Percentiles rank a stretch among this genome's conserved stretches.
phyloP scores from a whole-genome alignment of 192 early-diverging fungal species.

The Dissophora globulifera region DNA sequence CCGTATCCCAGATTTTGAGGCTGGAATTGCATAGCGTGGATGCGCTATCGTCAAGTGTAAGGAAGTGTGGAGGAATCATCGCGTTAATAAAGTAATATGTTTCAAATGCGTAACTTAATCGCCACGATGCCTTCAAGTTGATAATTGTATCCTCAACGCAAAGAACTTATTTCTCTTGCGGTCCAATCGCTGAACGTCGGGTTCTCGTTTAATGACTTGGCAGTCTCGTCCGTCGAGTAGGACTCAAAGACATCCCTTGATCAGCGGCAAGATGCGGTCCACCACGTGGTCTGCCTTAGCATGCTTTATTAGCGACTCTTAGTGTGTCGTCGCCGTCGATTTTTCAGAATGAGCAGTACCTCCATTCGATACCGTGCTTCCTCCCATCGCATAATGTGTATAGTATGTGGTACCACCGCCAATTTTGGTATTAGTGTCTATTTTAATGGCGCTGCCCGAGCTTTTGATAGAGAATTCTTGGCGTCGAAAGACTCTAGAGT shows the following conservation, averaged over 20 bases:
- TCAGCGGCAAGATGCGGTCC: background rate
- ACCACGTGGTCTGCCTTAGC: background rate
- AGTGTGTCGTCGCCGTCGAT: background rate
- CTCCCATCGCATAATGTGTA: no score
- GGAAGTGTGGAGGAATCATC: background rate
- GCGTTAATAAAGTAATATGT: no score
- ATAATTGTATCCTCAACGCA: conserved; percentile 65
- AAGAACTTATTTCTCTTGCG: conserved; percentile 29
- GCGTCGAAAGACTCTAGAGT: conserved; percentile 7
- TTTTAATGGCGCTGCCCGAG: background rate
- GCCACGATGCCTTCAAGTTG: conserved; percentile 55
- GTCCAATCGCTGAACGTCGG: conserved; percentile 26
- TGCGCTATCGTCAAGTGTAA: no score
- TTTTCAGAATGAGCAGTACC: background rate
- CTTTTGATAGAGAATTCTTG: background rate
- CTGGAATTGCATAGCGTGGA: conserved; percentile 63
- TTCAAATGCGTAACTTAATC: no score
- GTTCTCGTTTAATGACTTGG: conserved; percentile 6
- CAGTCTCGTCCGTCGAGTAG: background rate
- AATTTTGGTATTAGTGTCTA: no score
- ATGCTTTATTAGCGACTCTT: background rate
- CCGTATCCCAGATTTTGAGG: conserved; percentile 63
- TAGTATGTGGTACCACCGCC: no score
- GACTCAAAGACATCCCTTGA: background rate
- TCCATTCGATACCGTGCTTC: no score